These are phyloP conservation scores for Calonectria fujianensis DNA, from an alignment of 2,329 filamentous ascomycete species.

Conservation along the genomic window DNA sequence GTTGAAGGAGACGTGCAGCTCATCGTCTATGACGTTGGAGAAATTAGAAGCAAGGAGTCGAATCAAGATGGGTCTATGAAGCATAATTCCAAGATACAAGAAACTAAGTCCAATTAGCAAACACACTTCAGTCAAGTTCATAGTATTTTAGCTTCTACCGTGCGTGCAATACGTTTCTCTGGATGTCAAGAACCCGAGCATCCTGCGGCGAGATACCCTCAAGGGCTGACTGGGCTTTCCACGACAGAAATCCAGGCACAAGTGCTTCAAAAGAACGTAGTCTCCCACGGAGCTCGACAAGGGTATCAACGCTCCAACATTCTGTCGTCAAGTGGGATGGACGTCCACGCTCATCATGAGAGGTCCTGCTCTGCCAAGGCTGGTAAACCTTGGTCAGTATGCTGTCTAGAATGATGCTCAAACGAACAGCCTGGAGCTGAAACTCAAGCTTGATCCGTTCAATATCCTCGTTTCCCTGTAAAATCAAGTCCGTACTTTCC, in stretches of 20 bases:
- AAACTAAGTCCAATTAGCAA: background rate
- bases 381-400: slow-evolving; percentile 30
- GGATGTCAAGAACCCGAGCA: slow-evolving; percentile 8
- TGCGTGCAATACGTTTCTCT: slow-evolving; percentile 33
- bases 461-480: too few species aligned
- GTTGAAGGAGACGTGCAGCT: too few species aligned
- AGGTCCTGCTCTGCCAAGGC: slow-evolving; percentile 1
- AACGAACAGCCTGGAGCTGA: background rate
- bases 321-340: too few species aligned
- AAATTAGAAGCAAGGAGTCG: background rate
- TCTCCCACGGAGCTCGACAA: slow-evolving; percentile 8
- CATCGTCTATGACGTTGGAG: too few species aligned
- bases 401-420: slow-evolving; percentile 15
- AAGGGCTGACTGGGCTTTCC: background rate
- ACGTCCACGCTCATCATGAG: background rate
- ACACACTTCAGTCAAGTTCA: too few species aligned
- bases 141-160: too few species aligned
- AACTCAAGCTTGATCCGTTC: too few species aligned
- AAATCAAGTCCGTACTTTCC: too few species aligned
- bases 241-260: slow-evolving; percentile 14
- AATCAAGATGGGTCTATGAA: slow-evolving; percentile 24
- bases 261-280: slow-evolving; percentile 18
- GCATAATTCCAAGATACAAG: slow-evolving; percentile 28
- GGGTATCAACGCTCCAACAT: slow-evolving; percentile 6
- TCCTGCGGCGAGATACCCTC: background rate